phyloP scores from a whole-genome alignment of 1,284 basidiomycete genomes.

The Microbotryomycetes sp. region DNA sequence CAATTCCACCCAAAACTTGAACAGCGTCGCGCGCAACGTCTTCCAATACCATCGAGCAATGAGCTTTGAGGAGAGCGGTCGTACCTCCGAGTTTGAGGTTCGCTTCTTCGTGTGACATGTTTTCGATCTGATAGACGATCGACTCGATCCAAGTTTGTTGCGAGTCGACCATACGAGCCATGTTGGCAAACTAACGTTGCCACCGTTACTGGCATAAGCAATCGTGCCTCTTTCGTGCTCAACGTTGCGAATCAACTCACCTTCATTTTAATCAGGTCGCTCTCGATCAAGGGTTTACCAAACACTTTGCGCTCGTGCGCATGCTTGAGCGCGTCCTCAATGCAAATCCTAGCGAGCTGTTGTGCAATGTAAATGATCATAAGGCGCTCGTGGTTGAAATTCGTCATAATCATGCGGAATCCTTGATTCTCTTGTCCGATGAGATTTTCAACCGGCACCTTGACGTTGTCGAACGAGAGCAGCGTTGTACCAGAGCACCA shows the following conservation, averaged over 20 bases:
- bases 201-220: not conserved
- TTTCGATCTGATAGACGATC: constrained; percentile 23
- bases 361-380: constrained; percentile 18
- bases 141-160: constrained; percentile 29
- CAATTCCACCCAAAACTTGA: constrained; percentile 35
- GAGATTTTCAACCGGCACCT: constrained; percentile 40
- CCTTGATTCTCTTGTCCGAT: constrained; percentile 35
- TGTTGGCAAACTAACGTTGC: constrained; percentile 28
- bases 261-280: constrained; percentile 34
- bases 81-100: constrained; percentile 31
- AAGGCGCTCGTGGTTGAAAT: constrained; percentile 18
- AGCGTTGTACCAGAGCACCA: constrained; percentile 39
- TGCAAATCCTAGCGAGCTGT: constrained; percentile 21
- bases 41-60: constrained; percentile 31
- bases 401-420: constrained; percentile 20
- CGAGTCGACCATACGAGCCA: constrained; percentile 29
- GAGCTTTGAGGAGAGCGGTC: constrained; percentile 37
- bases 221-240: not conserved
- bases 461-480: constrained; percentile 38
- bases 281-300: constrained; percentile 28
- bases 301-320: constrained; percentile 30
- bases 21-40: constrained; percentile 32
- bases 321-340: constrained; percentile 31
- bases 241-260: not conserved
- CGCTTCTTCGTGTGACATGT: constrained; percentile 19